Conservation (phyloP, 768 basidiomycete species). For the Termitomyces heimii region DNA sequence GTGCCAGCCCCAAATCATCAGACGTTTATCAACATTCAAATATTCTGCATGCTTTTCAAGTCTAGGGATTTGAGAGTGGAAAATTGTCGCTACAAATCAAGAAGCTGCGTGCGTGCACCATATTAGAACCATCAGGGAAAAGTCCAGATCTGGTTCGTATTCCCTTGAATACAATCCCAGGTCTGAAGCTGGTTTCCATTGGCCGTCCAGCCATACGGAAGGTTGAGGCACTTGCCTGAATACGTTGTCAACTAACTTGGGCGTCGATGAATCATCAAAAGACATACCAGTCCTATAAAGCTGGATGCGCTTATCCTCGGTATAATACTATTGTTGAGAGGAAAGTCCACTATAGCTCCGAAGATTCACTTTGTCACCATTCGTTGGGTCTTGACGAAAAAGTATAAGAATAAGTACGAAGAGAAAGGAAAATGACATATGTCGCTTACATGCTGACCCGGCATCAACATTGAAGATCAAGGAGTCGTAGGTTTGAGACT, state of each 20-base stretch:
- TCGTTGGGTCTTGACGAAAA: conserved; percentile 16
- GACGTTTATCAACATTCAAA: no score
- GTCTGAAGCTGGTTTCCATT: conserved; percentile 21
- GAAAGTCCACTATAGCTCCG: conserved; percentile 23
- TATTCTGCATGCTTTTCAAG: no score
- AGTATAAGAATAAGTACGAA: no score
- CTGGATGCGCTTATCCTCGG: no score
- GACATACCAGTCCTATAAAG: conserved; percentile 14
- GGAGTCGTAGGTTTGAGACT: no score
- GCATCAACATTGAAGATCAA: conserved; percentile 32
- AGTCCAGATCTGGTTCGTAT: conserved; percentile 25
- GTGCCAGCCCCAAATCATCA: no score
- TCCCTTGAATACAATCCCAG: no score
- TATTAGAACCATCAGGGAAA: background rate
- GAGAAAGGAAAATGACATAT: no score
- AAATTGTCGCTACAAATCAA: background rate
- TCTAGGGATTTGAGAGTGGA: no score
- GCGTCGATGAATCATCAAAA: background rate
- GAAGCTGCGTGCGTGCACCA: background rate
- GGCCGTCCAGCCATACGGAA: conserved; percentile 17
- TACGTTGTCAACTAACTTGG: background rate
- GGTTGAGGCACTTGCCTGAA: conserved; percentile 21
- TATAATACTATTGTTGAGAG: no score
- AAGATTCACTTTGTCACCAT: conserved; percentile 21
- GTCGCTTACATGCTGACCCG: conserved; percentile 19